phyloP scores from a whole-genome alignment of 805 yeast genomes.

The Lachancea kluyveri region DNA sequence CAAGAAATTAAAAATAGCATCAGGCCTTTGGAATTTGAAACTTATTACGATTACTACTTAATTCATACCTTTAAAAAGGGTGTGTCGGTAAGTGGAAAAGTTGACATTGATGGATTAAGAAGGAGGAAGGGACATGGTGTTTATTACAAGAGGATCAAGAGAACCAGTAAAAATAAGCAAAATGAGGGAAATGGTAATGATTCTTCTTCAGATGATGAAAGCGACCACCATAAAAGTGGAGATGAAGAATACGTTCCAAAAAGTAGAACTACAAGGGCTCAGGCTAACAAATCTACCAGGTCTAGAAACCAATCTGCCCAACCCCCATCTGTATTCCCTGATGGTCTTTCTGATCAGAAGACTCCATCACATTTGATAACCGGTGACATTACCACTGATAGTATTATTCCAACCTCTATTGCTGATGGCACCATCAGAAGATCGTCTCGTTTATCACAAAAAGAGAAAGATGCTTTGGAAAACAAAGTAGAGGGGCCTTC shows the following conservation, averaged over 20 bases:
- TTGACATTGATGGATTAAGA: conserved; percentile 24
- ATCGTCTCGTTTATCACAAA: conserved; percentile 21
- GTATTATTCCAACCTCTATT: conserved; percentile 9
- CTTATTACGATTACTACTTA: conserved; percentile 26
- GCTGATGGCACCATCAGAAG: conserved; percentile 16
- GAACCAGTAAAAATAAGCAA: conserved; percentile 7
- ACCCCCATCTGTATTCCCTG: too few species aligned
- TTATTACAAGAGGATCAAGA: conserved; percentile 22
- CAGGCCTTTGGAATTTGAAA: conserved; percentile 29
- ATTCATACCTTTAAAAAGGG: conserved; percentile 27
- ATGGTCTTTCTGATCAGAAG: too few species aligned
- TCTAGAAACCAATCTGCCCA: neutral
- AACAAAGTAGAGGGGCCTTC: conserved; percentile 7
- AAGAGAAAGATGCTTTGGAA: conserved; percentile 9
- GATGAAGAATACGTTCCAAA: neutral
- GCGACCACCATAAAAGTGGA: conserved; percentile 1
- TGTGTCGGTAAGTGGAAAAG: conserved; percentile 28
- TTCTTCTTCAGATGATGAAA: conserved; percentile 2
- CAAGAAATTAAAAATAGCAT: conserved; percentile 12
- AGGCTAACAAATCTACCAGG: conserved; percentile 1
- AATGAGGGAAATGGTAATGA: conserved; percentile 8
- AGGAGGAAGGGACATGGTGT: conserved; percentile 23
- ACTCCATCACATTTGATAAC: neutral
- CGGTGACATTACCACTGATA: conserved; percentile 12
- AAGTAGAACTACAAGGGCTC: conserved; percentile 8